Conservation (phyloP, 148 eudicot genomes). For the Heliamphora exappendiculata region DNA sequence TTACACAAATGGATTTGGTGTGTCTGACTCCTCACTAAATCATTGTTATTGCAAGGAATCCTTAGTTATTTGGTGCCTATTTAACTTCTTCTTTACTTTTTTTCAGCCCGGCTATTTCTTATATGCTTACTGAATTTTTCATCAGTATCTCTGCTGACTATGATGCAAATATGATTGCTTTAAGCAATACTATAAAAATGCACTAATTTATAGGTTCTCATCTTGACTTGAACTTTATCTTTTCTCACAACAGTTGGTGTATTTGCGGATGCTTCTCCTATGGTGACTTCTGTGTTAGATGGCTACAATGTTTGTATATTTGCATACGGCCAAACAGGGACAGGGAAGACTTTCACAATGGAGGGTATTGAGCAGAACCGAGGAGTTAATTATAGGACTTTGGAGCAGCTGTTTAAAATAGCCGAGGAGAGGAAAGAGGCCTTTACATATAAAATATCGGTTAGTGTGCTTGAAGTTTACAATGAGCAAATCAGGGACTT, state of each 20-base stretch:
- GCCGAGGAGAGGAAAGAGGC: constrained; percentile 41
- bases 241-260: constrained; percentile 37
- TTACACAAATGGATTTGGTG: no score
- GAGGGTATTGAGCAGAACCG: constrained; percentile 59
- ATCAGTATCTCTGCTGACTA: background rate
- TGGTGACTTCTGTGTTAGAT: constrained; percentile 65
- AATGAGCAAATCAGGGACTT: constrained; percentile 71
- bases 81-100: background rate
- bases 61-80: constrained; percentile 5
- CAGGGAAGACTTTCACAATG: constrained; percentile 71
- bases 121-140: background rate
- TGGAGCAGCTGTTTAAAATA: constrained; percentile 45
- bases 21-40: background rate
- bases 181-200: background rate
- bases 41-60: background rate
- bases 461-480: constrained; percentile 64
- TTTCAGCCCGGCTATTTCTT: background rate
- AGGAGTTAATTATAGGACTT: constrained; percentile 62
- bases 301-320: constrained; percentile 71
- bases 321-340: constrained; percentile 72
- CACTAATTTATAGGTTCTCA: background rate
- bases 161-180: background rate
- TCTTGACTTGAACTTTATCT: background rate
- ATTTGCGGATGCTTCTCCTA: constrained; percentile 58
- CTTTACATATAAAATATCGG: constrained; percentile 38